Percentiles rank a stretch among this genome's conserved stretches.
Conservation (phyloP, 176 grass and related monocot genomes). For the Neostapfia colusana region DNA sequence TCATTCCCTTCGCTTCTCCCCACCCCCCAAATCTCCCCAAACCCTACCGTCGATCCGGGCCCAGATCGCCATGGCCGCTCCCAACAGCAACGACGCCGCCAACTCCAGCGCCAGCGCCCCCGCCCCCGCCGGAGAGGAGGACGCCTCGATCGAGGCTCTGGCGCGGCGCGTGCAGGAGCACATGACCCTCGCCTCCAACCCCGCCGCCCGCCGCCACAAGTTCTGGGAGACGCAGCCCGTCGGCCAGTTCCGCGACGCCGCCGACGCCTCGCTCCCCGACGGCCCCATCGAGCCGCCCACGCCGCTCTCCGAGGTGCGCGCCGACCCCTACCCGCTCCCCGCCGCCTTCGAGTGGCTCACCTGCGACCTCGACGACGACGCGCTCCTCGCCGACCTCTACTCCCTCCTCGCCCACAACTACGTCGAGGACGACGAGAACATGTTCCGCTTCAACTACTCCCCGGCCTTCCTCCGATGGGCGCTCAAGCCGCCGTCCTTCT, state of each 20-base stretch:
- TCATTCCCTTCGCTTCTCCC: conserved; percentile 16
- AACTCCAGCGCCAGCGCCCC: conserved; percentile 20
- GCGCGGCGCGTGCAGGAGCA: conserved; percentile 72
- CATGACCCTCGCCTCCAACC: conserved; percentile 51
- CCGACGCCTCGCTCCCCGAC: conserved; percentile 58
- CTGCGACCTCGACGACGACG: conserved; percentile 89
- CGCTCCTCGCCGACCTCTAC: conserved; percentile 82
- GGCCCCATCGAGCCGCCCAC: conserved; percentile 77
- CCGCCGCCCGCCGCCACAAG: conserved; percentile 69
- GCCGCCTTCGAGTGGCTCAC: conserved; percentile 94
- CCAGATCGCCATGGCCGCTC: conserved; percentile 55
- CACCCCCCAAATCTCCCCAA: conserved; percentile 39
- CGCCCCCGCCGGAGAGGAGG: conserved; percentile 22
- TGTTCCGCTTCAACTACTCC: conserved; percentile 99
- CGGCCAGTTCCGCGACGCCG: conserved; percentile 74
- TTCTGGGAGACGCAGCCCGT: conserved; percentile 99
- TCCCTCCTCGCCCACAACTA: conserved; percentile 86
- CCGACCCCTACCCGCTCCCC: conserved; percentile 88
- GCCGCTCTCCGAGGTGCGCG: conserved; percentile 74
- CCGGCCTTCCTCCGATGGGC: conserved; percentile 91
- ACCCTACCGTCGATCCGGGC: conserved; percentile 53
- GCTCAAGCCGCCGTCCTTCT: conserved; percentile 83
- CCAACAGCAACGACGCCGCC: conserved; percentile 36
- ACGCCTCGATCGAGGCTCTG: conserved; percentile 66
- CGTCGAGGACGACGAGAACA: conserved; percentile 99